A percentile compares a stretch with the other conserved stretches of the same genome.
These are phyloP conservation scores for Millerozyma acaciae DNA, from an alignment of 805 yeast species.

Conservation along the genomic window DNA sequence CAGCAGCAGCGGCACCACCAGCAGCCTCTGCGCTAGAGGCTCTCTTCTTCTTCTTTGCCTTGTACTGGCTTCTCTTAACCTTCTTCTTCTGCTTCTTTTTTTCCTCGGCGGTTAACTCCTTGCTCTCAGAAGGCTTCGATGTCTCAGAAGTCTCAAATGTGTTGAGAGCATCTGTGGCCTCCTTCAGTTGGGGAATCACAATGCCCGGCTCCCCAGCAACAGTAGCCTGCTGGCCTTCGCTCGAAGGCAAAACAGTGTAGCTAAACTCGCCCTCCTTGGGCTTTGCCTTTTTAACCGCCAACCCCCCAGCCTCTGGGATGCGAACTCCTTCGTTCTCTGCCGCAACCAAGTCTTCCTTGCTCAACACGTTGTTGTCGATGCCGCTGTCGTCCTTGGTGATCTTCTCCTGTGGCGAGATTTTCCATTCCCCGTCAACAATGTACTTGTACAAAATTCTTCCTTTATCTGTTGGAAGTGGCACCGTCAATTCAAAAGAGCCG, in stretches of 20 bases:
- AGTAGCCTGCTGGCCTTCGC: conserved; percentile 32
- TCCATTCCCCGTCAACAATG: conserved; percentile 71
- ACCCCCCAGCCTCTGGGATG: conserved; percentile 34
- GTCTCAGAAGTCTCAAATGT: conserved; percentile 49
- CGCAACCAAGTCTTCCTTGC: conserved; percentile 28
- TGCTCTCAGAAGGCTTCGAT: conserved; percentile 41
- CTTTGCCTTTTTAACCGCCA: conserved; percentile 39
- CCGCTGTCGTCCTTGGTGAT: conserved; percentile 48
- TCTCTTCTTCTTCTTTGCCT: conserved; percentile 38
- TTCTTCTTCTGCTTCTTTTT: conserved; percentile 42
- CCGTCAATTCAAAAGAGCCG: conserved; percentile 57
- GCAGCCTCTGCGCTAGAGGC: conserved; percentile 11
- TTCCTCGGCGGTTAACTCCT: conserved; percentile 29
- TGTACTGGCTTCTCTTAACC: conserved; percentile 41
- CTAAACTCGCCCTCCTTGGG: conserved; percentile 9
- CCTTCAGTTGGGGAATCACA: conserved; percentile 58
- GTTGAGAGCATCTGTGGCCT: conserved; percentile 61
- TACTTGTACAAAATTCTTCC: conserved; percentile 51
- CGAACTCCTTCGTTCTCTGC: conserved; percentile 14
- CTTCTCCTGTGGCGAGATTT: conserved; percentile 34
- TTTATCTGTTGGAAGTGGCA: conserved; percentile 48
- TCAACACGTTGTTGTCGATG: conserved; percentile 49
- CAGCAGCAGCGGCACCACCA: conserved; percentile 12
- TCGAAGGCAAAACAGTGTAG: conserved; percentile 44
- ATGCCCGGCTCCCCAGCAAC: conserved; percentile 72